Conservation (phyloP, 176 grass and related monocot genomes). For the Dendrocalamus sinicus region DNA sequence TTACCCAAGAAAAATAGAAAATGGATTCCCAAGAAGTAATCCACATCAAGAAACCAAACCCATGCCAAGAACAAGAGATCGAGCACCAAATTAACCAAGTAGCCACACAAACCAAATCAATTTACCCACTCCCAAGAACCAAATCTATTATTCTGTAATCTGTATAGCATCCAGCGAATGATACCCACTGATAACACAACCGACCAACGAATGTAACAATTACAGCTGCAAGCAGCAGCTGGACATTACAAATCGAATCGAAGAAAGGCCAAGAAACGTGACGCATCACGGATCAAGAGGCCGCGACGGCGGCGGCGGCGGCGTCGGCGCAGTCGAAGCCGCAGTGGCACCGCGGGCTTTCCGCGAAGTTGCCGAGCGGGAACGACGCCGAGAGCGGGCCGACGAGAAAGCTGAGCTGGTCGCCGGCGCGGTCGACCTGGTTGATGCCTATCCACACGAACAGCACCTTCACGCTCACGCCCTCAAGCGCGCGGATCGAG, state of each 20-base stretch:
- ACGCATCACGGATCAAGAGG: not conserved
- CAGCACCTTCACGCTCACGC: conserved; percentile 55
- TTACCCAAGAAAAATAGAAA: too few species aligned
- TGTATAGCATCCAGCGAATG: not conserved
- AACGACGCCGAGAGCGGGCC: conserved; percentile 53
- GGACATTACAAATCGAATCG: not conserved
- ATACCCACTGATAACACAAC: not conserved
- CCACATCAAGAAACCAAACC: too few species aligned
- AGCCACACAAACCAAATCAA: not conserved
- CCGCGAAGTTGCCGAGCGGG: conserved; percentile 43
- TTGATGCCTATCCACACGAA: conserved; percentile 52
- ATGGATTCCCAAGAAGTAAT: too few species aligned
- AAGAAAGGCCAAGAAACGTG: not conserved
- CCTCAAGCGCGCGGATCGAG: conserved; percentile 1
- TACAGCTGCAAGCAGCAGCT: not conserved
- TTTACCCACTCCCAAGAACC: not conserved
- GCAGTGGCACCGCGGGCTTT: conserved; percentile 16
- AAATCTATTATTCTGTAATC: not conserved
- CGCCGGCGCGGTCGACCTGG: conserved; percentile 24
- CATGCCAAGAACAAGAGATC: too few species aligned
- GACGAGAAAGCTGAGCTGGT: conserved; percentile 44
- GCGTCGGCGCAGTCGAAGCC: not conserved
- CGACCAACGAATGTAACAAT: not conserved
- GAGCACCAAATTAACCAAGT: too few species aligned
- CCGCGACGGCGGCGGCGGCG: not conserved